Percentiles rank a stretch among this genome's conserved stretches.
Conservation (phyloP, 805 yeast genomes). For the Dipodascus albidus region DNA sequence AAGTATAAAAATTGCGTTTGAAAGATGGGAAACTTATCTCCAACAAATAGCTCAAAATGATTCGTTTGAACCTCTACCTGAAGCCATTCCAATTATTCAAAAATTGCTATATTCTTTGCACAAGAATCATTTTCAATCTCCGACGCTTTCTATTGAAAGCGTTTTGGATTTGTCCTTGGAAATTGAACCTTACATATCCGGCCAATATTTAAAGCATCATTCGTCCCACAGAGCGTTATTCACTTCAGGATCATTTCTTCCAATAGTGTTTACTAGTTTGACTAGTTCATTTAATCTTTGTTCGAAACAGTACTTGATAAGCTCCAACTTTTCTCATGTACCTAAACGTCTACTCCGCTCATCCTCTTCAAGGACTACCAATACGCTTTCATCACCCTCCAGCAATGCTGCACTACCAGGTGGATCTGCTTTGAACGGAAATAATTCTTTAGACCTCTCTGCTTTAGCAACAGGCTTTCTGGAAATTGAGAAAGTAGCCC, state of each 20-base stretch:
- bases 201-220: constrained; percentile 32
- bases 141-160: constrained; percentile 24
- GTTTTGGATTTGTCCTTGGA: constrained; percentile 54
- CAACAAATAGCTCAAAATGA: constrained; percentile 35
- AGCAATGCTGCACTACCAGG: no score
- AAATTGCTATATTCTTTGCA: constrained; percentile 35
- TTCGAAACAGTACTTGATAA: constrained; percentile 33
- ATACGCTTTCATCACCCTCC: no score
- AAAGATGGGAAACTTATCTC: constrained; percentile 73
- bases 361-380: background rate
- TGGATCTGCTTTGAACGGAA: background rate
- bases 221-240: constrained; percentile 43
- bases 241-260: constrained; percentile 49
- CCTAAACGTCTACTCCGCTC: background rate
- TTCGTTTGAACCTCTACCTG: constrained; percentile 20
- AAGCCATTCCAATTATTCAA: constrained; percentile 26
- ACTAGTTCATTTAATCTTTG: constrained; percentile 48
- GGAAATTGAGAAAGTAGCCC: constrained; percentile 31
- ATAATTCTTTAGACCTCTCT: background rate
- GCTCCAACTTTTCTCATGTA: background rate
- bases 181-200: constrained; percentile 49
- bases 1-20: constrained; percentile 59
- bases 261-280: constrained; percentile 50
- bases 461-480: constrained; percentile 31
- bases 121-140: constrained; percentile 29